Evolutionary conservation across 169 alveolate species (phyloP).

Genomic region (Plasmodium vivax): DNA sequence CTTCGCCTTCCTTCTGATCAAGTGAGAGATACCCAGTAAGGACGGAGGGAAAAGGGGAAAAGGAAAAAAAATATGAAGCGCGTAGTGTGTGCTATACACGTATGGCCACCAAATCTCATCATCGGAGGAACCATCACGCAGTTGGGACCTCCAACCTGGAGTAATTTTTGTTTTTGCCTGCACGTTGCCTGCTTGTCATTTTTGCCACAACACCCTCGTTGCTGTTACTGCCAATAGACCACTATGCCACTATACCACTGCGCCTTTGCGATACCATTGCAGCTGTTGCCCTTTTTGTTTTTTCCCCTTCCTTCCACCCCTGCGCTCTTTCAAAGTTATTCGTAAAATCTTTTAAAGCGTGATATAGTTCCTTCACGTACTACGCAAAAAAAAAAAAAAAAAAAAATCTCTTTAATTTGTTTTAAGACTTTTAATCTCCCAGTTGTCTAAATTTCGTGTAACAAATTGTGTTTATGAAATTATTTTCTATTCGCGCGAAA

Average conservation of each 20-base stretch:
- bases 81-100: background rate
- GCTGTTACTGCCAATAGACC: background rate
- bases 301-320: constrained; percentile 4
- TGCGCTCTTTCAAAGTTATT: constrained; percentile 14
- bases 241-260: background rate
- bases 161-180: background rate
- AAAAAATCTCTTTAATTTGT: constrained; percentile 59
- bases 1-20: background rate
- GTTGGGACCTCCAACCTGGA: background rate
- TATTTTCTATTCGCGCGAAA: background rate
- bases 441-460: background rate
- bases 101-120: background rate
- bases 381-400: background rate
- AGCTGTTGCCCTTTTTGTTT: background rate
- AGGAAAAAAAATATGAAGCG: background rate
- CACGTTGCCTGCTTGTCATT: background rate
- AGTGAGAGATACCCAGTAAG: background rate
- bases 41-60: background rate
- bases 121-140: background rate
- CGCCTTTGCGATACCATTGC: background rate
- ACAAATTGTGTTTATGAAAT: background rate
- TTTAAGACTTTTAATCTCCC: constrained; percentile 27
- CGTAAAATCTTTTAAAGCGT: constrained; percentile 36
- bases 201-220: background rate
- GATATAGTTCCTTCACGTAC: constrained; percentile 18